Evolutionary conservation across 495 filamentous ascomycete genomes (phyloP).

Genomic region (Lasiosphaeria miniovina): DNA sequence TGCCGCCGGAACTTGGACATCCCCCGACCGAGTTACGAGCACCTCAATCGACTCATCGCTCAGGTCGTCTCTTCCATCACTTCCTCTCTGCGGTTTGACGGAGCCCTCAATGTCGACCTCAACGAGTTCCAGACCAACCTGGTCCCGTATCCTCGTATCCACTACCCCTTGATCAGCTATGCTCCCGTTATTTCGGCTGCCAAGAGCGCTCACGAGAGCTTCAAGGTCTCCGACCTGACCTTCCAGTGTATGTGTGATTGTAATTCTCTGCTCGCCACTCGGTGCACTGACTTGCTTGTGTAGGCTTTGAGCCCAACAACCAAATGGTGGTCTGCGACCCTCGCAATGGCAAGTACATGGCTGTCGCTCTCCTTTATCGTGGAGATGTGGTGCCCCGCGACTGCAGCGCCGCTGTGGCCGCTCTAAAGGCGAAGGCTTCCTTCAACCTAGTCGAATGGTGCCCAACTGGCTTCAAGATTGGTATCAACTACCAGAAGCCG

Average conservation of each 20-base stretch:
- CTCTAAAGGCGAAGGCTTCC: slow-evolving; percentile 79
- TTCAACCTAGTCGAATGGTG: slow-evolving; percentile 96
- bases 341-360: slow-evolving; percentile 93
- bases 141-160: slow-evolving; percentile 87
- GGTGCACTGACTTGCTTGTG: slow-evolving; percentile 7
- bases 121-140: slow-evolving; percentile 96
- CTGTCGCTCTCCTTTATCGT: slow-evolving; percentile 83
- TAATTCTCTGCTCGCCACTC: neutral
- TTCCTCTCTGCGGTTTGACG: slow-evolving; percentile 84
- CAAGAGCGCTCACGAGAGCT: slow-evolving; percentile 86
- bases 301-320: slow-evolving; percentile 89
- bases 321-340: slow-evolving; percentile 96
- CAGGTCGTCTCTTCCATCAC: slow-evolving; percentile 93
- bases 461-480: slow-evolving; percentile 93
- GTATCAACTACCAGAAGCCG: slow-evolving; percentile 91
- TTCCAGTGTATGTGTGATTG: slow-evolving; percentile 68
- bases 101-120: slow-evolving; percentile 86
- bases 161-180: slow-evolving; percentile 88
- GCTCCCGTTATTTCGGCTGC: slow-evolving; percentile 79
- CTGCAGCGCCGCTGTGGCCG: slow-evolving; percentile 73
- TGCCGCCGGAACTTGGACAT: slow-evolving; percentile 87
- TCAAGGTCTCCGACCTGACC: slow-evolving; percentile 84
- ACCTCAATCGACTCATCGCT: slow-evolving; percentile 86
- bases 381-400: slow-evolving; percentile 86
- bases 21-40: slow-evolving; percentile 79